Evolutionary conservation across 805 yeast species (phyloP).

Genomic region (Candida methanosorbosa): DNA sequence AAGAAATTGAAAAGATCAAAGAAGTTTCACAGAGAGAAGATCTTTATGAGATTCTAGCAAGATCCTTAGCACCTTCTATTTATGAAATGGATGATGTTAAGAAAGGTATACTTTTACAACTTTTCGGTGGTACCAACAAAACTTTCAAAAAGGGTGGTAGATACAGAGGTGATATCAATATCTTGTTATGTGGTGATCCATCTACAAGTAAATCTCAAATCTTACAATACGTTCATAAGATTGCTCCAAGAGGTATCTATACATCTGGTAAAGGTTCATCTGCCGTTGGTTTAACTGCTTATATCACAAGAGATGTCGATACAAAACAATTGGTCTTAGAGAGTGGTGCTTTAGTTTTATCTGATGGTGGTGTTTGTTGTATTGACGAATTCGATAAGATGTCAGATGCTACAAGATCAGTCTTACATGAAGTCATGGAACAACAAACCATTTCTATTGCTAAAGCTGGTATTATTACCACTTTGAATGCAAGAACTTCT

Average conservation of each 20-base stretch:
- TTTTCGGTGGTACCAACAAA: slow-evolving; percentile 94
- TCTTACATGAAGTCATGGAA: slow-evolving; percentile 99
- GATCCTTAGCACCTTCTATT: slow-evolving; percentile 95
- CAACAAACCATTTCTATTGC: slow-evolving; percentile 99
- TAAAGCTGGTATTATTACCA: slow-evolving; percentile 97
- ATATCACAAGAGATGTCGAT: slow-evolving; percentile 84
- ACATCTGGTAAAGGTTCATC: slow-evolving; percentile 99
- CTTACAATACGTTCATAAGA: slow-evolving; percentile 90
- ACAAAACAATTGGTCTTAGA: slow-evolving; percentile 91
- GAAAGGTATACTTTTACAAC: slow-evolving; percentile 85
- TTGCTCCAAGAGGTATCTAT: slow-evolving; percentile 96
- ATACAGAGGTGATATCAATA: slow-evolving; percentile 92
- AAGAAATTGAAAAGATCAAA: slow-evolving; percentile 58
- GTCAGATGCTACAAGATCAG: slow-evolving; percentile 98
- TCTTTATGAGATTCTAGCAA: slow-evolving; percentile 73
- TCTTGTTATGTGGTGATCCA: slow-evolving; percentile 94
- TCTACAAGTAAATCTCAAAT: slow-evolving; percentile 95
- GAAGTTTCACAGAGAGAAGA: slow-evolving; percentile 62
- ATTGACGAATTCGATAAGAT: slow-evolving; percentile 98
- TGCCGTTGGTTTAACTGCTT: slow-evolving; percentile 98
- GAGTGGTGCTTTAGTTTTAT: slow-evolving; percentile 99
- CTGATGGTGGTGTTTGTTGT: slow-evolving; percentile 99
- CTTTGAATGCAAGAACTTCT: slow-evolving; percentile 90
- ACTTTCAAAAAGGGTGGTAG: slow-evolving; percentile 83
- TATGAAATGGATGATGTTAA: slow-evolving; percentile 95